phyloP scores from a whole-genome alignment of 1,284 basidiomycete genomes.

The Ceratobasidium theobromae region DNA sequence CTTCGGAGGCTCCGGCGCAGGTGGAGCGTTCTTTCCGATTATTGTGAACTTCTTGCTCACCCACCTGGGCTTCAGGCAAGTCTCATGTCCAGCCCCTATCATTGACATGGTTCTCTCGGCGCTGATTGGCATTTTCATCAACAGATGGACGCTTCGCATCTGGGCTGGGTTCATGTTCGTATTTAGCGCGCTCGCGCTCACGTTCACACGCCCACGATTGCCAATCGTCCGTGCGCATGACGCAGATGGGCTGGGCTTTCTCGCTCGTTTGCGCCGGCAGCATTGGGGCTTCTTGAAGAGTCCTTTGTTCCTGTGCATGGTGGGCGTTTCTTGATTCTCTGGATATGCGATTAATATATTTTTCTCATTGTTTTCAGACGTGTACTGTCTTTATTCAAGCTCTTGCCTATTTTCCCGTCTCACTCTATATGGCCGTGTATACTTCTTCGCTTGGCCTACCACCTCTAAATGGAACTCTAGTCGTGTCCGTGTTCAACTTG shows the following conservation, averaged over 20 bases:
- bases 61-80: slow-evolving; percentile 36
- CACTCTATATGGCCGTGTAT: slow-evolving; percentile 35
- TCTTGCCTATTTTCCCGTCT: slow-evolving; percentile 34
- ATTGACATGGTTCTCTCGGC: not conserved
- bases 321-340: not conserved
- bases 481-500: slow-evolving; percentile 34
- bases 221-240: not conserved
- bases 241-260: not conserved
- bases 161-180: slow-evolving; percentile 12
- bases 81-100: slow-evolving; percentile 22
- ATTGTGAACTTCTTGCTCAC: slow-evolving; percentile 32
- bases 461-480: slow-evolving; percentile 15
- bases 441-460: slow-evolving; percentile 30
- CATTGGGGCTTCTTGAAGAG: slow-evolving; percentile 21
- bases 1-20: slow-evolving; percentile 35
- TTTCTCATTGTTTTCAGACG: not conserved
- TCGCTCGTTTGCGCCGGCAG: not conserved
- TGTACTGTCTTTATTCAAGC: slow-evolving; percentile 31
- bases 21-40: slow-evolving; percentile 36
- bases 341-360: not conserved
- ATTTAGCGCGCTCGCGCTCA: slow-evolving; percentile 7
- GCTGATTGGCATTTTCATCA: not conserved
- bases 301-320: slow-evolving; percentile 21
- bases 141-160: slow-evolving; percentile 32
- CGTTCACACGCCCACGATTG: slow-evolving; percentile 17